Evolutionary conservation across 805 yeast species (phyloP).

Genomic region (Metschnikowia baotianmanensis): DNA sequence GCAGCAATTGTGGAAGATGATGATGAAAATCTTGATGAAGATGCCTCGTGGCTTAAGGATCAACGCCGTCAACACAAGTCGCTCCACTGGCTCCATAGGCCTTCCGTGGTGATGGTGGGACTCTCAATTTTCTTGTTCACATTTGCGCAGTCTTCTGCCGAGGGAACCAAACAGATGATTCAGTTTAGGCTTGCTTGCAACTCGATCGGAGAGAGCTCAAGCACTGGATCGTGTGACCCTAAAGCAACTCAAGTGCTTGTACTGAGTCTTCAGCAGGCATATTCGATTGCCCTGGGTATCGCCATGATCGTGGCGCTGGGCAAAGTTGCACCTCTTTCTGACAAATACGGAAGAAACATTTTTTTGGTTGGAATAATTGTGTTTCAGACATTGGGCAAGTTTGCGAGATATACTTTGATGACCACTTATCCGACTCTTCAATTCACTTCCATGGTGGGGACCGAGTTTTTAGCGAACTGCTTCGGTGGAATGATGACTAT

Average conservation of each 20-base stretch:
- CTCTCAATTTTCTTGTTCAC: conserved; percentile 41
- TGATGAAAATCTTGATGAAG: conserved; percentile 36
- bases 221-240: conserved; percentile 28
- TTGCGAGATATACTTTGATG: conserved; percentile 26
- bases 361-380: conserved; percentile 23
- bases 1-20: conserved; percentile 39
- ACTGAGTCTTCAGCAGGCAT: conserved; percentile 49
- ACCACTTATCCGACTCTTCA: conserved; percentile 27
- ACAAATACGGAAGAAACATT: conserved; percentile 36
- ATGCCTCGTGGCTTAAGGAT: conserved; percentile 49
- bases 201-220: conserved; percentile 15
- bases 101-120: conserved; percentile 53
- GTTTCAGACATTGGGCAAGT: conserved; percentile 23
- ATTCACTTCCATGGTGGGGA: conserved; percentile 38
- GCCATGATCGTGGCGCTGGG: conserved; percentile 55
- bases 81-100: conserved; percentile 54
- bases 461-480: conserved; percentile 45
- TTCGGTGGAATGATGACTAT: conserved; percentile 65
- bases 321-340: conserved; percentile 41
- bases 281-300: conserved; percentile 40
- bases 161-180: conserved; percentile 41
- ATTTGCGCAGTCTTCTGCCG: conserved; percentile 38
- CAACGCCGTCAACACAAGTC: conserved; percentile 42
- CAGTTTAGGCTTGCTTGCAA: conserved; percentile 31
- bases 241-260: conserved; percentile 35